Evolutionary conservation across 129 eudicot species (phyloP).

Genomic region (Chrysanthemum seticuspe): DNA sequence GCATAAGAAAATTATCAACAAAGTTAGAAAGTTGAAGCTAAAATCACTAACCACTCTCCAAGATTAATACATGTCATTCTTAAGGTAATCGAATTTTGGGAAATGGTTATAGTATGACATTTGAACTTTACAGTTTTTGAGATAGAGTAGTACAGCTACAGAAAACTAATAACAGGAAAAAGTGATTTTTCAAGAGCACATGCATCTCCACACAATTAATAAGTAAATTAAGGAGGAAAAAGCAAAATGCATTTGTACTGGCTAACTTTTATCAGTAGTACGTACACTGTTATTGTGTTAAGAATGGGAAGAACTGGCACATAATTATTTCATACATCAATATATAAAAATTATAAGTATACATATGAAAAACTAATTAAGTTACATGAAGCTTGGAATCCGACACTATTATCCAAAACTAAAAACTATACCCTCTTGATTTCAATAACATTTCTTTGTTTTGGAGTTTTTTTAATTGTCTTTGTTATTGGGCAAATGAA

Average conservation of each 20-base stretch:
- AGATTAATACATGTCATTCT: too few relatives aligned
- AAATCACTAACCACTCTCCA: too few relatives aligned
- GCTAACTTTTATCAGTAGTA: slow-evolving; percentile 23
- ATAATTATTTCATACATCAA: slow-evolving; percentile 23
- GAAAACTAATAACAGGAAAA: too few relatives aligned
- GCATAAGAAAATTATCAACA: too few relatives aligned
- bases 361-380: slow-evolving; percentile 21
- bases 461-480: not conserved
- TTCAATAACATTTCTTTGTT: not conserved
- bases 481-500: slow-evolving; percentile 4
- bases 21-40: too few relatives aligned
- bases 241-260: not conserved
- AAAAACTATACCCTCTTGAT: slow-evolving; percentile 11
- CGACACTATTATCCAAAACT: slow-evolving; percentile 22
- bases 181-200: too few relatives aligned
- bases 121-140: too few relatives aligned
- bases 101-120: too few relatives aligned
- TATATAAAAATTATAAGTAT: slow-evolving; percentile 6
- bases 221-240: not conserved
- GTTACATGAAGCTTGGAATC: slow-evolving; percentile 15
- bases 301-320: slow-evolving; percentile 19
- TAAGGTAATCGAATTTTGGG: too few relatives aligned
- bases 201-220: not conserved
- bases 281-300: slow-evolving; percentile 30
- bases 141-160: too few relatives aligned